Evolutionary conservation across 73 alveolate genomes (phyloP), one percentile per base, ranked within the genome.

Genomic region (Urostyla sp.): DNA sequence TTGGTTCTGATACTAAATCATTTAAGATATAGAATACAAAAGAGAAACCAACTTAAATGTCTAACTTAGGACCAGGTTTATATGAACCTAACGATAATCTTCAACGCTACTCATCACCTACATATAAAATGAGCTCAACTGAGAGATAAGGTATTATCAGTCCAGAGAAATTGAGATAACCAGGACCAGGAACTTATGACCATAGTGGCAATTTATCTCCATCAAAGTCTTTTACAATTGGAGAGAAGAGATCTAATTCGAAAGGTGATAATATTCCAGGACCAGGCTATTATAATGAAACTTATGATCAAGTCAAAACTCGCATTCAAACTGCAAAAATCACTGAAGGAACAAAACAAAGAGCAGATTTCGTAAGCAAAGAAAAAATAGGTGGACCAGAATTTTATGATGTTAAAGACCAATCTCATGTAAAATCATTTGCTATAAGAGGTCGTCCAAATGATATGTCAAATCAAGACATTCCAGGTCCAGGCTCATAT

Each of bases 401-500:
- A 21, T 43, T 43, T 63, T 63, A 63, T 63, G 60, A 63, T 3
- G 6, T 63, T 2, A 46, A 46, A 11, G 23, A 40, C 21, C 4
- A 36, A 1, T 18, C 37, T 21, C 26, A 48, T 8, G 40, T 18
- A 3, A 20, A 38, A 63, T 10, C 61, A 1, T 63, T 38, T 23
- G 21, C n/a, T 24, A 63, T 63, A 1, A 60, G 79, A 2, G 21
- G 8, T 3, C 37, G 44, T 24, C 37, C 44, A 21, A 63, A 63
- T 32, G 6, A 34, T 7, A 10, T 49, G 1, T 3, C 44, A 7
- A 63, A 63, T 21, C 37, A 63, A 20, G 6, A 34, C 2, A 23
- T 18, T 1, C 79, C 79, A 13, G 79, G 79, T 18, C 79, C 79
- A 40, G 79, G 79, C 21, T 43, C 37, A 23, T 63, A 63, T 43